phyloP scores from a whole-genome alignment of 2,329 filamentous ascomycete species.

The Zymoseptoria crescenta region DNA sequence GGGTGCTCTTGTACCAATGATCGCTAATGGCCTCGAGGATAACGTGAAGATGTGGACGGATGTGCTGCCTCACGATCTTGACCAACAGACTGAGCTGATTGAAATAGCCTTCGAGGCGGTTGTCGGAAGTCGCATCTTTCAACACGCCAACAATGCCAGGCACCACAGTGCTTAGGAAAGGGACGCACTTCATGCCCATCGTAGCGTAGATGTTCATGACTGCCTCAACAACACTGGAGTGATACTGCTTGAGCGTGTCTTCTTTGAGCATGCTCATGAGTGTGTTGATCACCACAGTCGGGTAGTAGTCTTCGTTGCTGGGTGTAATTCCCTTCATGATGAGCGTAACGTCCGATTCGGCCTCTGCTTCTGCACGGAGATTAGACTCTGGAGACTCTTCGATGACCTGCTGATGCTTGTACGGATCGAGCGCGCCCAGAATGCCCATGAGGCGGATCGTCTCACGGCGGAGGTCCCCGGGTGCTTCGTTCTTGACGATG shows the following conservation, averaged over 20 bases:
- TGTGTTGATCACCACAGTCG: conserved; percentile 94
- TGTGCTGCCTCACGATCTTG: conserved; percentile 92
- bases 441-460: conserved; percentile 97
- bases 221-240: conserved; percentile 89
- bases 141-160: conserved; percentile 91
- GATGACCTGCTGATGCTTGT: conserved; percentile 91
- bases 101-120: conserved; percentile 79
- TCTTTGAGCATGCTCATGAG: conserved; percentile 88
- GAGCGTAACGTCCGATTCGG: conserved; percentile 83
- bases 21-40: conserved; percentile 83
- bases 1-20: conserved; percentile 76
- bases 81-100: conserved; percentile 91
- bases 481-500: conserved; percentile 88
- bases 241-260: conserved; percentile 78
- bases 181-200: conserved; percentile 88
- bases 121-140: conserved; percentile 62
- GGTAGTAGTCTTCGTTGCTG: conserved; percentile 96
- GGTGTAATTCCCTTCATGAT: conserved; percentile 98
- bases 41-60: conserved; percentile 77
- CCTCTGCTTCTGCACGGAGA: conserved; percentile 56
- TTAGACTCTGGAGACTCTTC: conserved; percentile 80
- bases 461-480: conserved; percentile 77
- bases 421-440: conserved; percentile 86
- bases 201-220: conserved; percentile 99
- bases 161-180: conserved; percentile 87